Percentiles rank a stretch among this genome's conserved stretches.
These are phyloP conservation scores for Chaetomiaceae sp. DNA, from an alignment of 2,329 filamentous ascomycete genomes.

Conservation along the genomic window DNA sequence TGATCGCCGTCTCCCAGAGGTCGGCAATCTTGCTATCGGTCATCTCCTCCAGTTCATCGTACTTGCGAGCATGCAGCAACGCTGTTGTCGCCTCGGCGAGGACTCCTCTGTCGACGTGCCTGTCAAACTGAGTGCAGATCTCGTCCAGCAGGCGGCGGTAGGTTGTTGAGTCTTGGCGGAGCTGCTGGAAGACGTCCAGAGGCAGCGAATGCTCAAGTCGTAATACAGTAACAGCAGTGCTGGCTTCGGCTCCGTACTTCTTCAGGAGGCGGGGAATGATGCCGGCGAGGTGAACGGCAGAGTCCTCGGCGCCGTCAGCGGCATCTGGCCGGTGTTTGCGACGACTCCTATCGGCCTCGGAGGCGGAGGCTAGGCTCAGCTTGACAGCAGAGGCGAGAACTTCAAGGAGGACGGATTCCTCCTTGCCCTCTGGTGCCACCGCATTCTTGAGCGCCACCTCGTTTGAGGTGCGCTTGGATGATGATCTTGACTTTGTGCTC, in stretches of 20 bases:
- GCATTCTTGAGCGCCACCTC: conserved; percentile 63
- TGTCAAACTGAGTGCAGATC: conserved; percentile 87
- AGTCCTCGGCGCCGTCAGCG: conserved; percentile 68
- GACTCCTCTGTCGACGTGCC: conserved; percentile 84
- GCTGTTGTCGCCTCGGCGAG: conserved; percentile 78
- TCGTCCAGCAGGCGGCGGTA: conserved; percentile 82
- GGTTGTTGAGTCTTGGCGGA: conserved; percentile 77
- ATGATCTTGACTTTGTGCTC: conserved; percentile 45
- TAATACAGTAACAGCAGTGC: conserved; percentile 79
- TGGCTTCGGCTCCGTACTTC: conserved; percentile 87
- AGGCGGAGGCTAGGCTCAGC: conserved; percentile 60
- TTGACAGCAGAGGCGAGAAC: conserved; percentile 80
- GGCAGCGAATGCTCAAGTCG: conserved; percentile 82
- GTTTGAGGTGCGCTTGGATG: conserved; percentile 33
- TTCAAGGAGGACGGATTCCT: conserved; percentile 83
- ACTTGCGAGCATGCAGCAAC: conserved; percentile 77
- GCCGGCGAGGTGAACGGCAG: conserved; percentile 69
- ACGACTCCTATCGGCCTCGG: conserved; percentile 59
- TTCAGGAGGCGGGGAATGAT: conserved; percentile 81
- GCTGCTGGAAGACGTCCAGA: conserved; percentile 79
- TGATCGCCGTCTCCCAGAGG: conserved; percentile 80
- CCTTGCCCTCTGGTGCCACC: conserved; percentile 66
- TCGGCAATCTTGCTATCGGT: conserved; percentile 74
- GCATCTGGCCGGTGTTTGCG: conserved; percentile 58
- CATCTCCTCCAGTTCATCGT: conserved; percentile 81